Percentiles rank a stretch among this genome's conserved stretches.
Evolutionary conservation across 306 rosid species (phyloP).

Genomic region (Cotoneaster glaucophyllus): DNA sequence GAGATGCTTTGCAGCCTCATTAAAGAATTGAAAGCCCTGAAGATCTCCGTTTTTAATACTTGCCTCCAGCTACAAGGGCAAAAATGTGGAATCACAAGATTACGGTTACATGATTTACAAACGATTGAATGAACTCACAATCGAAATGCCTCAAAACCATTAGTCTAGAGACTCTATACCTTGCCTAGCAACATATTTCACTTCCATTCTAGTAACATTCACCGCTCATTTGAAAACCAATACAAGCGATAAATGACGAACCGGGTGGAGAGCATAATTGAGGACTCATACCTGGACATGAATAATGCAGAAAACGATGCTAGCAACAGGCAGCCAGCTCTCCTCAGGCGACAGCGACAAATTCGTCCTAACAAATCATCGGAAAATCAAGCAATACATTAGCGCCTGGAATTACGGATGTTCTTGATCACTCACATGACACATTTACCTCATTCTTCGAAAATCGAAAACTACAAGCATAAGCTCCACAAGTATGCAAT

Average conservation of each 20-base stretch:
- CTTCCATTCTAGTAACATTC: neutral
- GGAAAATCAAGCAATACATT: neutral
- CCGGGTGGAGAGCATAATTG: neutral
- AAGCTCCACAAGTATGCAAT: neutral
- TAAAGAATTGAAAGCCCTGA: slow-evolving; percentile 58
- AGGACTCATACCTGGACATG: slow-evolving; percentile 71
- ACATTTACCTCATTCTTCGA: neutral
- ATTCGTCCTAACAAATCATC: slow-evolving; percentile 51
- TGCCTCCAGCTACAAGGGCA: slow-evolving; percentile 56
- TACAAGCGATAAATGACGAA: neutral
- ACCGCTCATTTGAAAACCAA: neutral
- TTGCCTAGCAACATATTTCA: neutral
- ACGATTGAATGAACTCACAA: neutral
- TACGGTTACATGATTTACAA: neutral
- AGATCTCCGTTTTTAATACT: slow-evolving; percentile 87
- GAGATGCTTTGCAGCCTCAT: slow-evolving; percentile 30
- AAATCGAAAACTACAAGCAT: neutral
- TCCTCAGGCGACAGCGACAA: slow-evolving; percentile 79
- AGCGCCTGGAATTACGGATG: neutral
- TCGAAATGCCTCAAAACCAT: neutral
- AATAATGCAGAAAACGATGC: slow-evolving; percentile 75
- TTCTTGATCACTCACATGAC: neutral
- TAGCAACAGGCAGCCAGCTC: slow-evolving; percentile 88
- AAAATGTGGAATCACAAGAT: slow-evolving; percentile 4
- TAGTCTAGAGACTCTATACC: neutral